Evolutionary conservation across 345 rosid species (phyloP), one percentile per base, ranked within the genome.

Genomic region (Bruguiera sexangula): DNA sequence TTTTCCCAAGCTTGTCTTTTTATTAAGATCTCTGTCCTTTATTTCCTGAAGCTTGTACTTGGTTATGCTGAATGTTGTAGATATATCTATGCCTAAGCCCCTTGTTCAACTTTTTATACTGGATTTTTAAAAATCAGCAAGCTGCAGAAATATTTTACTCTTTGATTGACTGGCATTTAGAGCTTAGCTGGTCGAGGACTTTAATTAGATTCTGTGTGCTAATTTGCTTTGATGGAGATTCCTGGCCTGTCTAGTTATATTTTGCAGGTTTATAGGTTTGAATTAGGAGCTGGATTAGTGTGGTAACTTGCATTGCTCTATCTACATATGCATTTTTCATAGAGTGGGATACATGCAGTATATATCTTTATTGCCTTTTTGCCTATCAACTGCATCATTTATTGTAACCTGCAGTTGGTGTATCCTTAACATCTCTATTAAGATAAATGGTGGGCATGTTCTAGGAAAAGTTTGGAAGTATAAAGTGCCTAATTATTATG

Each of bases 121-220:
- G 73, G 75, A 69, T 65, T 71, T 73, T 57, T 66, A 53, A 62
- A 68, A 76, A 65, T 74, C 63, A 34, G 69, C 58, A 67, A 70
- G 71, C 68, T 73, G 84, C 81, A 73, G 78, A 78, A 53, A 27
- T 74, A 43, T 66, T 72, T 67, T 60, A 60, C 43, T 62, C 55
- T 77, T 70, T 68, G 70, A 53, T 53, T 68, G 56, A 59, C 15
- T 68, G 69, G 72, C 67, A 56, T 36, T 16, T 26, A 62, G 63
- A 48, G 73, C 60, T 61, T 75, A 62, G 71, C 73, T 62, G 76
- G 68, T 48, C 69, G 67, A 71, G 75, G 60, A 34, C 37, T 34
- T 8, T 34, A 34, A 7, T 22, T 50, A 30, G 69, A 62, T 29
- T 75, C 69, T 67, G 56, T 53, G 57, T 53, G 37, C 76, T 61